A percentile compares a stretch with the other conserved stretches of the same genome.
phyloP scores from a whole-genome alignment of 768 basidiomycete species.

The Podaxis sp. region DNA sequence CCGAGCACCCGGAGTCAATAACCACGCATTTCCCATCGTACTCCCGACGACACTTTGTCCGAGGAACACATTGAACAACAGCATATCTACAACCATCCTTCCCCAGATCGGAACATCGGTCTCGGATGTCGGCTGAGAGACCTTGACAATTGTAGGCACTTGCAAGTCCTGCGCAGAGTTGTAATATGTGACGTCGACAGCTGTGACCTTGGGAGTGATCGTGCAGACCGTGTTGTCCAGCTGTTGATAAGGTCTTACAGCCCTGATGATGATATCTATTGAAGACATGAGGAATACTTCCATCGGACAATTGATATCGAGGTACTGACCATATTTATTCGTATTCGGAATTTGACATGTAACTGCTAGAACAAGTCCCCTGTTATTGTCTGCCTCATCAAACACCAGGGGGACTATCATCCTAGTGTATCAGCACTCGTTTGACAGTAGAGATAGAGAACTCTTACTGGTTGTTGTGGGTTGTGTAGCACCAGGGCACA shows the following conservation, averaged over 20 bases:
- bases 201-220: not conserved
- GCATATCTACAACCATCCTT: not conserved
- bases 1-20: not conserved
- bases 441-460: not conserved
- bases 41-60: not conserved
- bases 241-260: not conserved
- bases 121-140: not conserved
- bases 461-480: not conserved
- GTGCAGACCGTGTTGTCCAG: not conserved
- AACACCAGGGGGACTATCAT: not conserved
- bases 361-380: not conserved
- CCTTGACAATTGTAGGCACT: not conserved
- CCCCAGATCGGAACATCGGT: not conserved
- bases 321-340: not conserved
- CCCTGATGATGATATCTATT: conserved; percentile 6
- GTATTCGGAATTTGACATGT: conserved; percentile 2
- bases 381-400: not conserved
- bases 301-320: not conserved
- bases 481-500: not conserved
- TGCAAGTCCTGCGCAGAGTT: not conserved
- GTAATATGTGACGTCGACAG: not conserved
- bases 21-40: conserved; percentile 1
- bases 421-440: not conserved
- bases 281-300: not conserved
- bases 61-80: not conserved